Percentiles rank a stretch among this genome's conserved stretches.
Evolutionary conservation across 1,284 basidiomycete genomes (phyloP).

Genomic region (Marasmius sp.): DNA sequence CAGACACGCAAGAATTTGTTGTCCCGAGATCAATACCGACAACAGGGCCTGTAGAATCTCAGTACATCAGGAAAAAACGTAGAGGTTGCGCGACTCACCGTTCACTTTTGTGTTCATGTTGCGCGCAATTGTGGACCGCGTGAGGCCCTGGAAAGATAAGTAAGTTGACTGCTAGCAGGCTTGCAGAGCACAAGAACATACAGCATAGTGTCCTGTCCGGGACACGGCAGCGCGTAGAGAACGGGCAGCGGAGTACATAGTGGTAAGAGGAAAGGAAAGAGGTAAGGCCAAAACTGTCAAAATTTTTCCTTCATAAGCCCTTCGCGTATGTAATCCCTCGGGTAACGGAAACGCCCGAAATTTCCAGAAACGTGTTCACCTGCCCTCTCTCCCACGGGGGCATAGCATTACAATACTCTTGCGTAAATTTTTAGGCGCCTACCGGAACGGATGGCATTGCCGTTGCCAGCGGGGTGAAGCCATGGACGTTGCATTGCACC

Average conservation of each 20-base stretch:
- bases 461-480: too few relatives aligned
- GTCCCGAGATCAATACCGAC: slow-evolving; percentile 86
- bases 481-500: too few relatives aligned
- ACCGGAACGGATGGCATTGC: too few relatives aligned
- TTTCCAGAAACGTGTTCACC: slow-evolving; percentile 1
- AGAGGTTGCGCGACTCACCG: slow-evolving; percentile 41
- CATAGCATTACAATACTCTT: too few relatives aligned
- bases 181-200: slow-evolving; percentile 22
- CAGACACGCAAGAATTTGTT: slow-evolving; percentile 91
- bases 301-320: background rate
- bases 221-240: slow-evolving; percentile 56
- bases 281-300: slow-evolving; percentile 1
- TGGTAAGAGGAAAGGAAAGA: slow-evolving; percentile 42
- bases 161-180: slow-evolving; percentile 4
- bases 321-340: slow-evolving; percentile 7
- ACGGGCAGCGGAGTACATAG: slow-evolving; percentile 66
- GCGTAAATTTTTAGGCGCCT: too few relatives aligned
- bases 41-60: slow-evolving; percentile 58
- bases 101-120: slow-evolving; percentile 85
- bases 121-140: slow-evolving; percentile 71
- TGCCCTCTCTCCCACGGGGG: too few relatives aligned
- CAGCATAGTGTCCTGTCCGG: slow-evolving; percentile 67
- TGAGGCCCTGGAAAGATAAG: slow-evolving; percentile 48
- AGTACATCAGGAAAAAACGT: background rate
- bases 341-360: slow-evolving; percentile 2